Evolutionary conservation across 768 basidiomycete species (phyloP).

Genomic region (Tephrocybe rancida): DNA sequence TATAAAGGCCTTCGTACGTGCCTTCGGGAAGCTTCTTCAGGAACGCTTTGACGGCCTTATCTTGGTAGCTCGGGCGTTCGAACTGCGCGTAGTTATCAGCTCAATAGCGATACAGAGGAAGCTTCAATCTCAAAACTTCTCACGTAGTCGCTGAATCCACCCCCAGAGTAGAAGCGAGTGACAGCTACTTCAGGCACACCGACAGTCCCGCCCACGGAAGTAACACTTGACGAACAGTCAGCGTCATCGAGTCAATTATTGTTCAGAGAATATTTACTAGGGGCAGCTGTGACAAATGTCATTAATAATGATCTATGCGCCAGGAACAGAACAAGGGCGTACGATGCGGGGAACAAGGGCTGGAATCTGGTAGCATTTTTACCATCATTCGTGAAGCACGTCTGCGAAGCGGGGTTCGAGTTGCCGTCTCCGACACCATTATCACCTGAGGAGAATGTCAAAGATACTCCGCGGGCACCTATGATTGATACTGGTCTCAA

Average conservation of each 20-base stretch:
- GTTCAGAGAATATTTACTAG: conserved; percentile 37
- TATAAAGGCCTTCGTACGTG: conserved; percentile 61
- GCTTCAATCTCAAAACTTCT: conserved; percentile 14
- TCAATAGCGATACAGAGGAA: conserved; percentile 20
- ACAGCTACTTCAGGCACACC: conserved; percentile 58
- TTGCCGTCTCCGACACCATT: conserved; percentile 70
- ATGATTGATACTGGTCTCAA: not conserved
- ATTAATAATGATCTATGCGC: not conserved
- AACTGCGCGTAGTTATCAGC: too few species aligned
- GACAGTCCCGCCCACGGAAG: conserved; percentile 65
- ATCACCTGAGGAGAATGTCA: conserved; percentile 71
- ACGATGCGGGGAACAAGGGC: conserved; percentile 62
- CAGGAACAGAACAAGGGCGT: conserved; percentile 17
- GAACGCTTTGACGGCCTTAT: conserved; percentile 43
- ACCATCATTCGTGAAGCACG: conserved; percentile 63
- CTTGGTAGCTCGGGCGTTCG: conserved; percentile 55
- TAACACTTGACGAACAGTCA: conserved; percentile 51
- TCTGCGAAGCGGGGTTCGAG: conserved; percentile 49
- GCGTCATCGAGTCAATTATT: not conserved
- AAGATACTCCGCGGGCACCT: conserved; percentile 70
- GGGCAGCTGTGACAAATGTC: conserved; percentile 38
- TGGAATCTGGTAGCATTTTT: conserved; percentile 54
- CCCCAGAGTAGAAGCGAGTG: conserved; percentile 61
- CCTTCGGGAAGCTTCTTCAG: conserved; percentile 45
- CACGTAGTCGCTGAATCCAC: conserved; percentile 74